These are phyloP conservation scores for Neurospora sp. DNA, from an alignment of 495 filamentous ascomycete species.

Conservation along the genomic window DNA sequence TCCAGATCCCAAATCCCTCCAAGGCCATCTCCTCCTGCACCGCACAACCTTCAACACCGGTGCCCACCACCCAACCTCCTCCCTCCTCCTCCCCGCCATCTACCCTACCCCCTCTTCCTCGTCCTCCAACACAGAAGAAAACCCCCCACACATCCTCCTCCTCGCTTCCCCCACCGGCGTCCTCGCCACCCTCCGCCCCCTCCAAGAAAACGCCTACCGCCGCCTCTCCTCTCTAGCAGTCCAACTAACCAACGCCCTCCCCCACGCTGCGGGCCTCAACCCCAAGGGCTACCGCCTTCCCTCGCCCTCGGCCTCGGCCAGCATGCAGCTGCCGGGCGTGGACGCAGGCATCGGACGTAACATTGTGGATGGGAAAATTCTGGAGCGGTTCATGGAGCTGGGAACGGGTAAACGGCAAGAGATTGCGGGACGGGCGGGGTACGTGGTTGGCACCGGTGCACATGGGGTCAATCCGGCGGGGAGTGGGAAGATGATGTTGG, in stretches of 20 bases:
- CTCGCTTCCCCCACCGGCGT: constrained; percentile 62
- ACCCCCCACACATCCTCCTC: constrained; percentile 52
- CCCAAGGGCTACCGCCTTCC: constrained; percentile 60
- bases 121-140: constrained; percentile 10
- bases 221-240: constrained; percentile 72
- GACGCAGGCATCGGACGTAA: constrained; percentile 38
- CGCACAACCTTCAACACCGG: constrained; percentile 74
- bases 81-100: constrained; percentile 62
- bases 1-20: constrained; percentile 83
- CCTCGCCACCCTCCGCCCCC: constrained; percentile 63
- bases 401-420: constrained; percentile 57
- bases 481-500: background rate
- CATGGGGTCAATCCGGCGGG: background rate
- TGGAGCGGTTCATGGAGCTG: constrained; percentile 59
- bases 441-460: constrained; percentile 26
- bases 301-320: constrained; percentile 3
- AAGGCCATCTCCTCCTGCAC: constrained; percentile 77
- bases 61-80: constrained; percentile 61
- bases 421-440: constrained; percentile 51
- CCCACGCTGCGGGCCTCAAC: constrained; percentile 71
- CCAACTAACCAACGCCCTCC: constrained; percentile 65
- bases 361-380: constrained; percentile 41
- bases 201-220: constrained; percentile 73
- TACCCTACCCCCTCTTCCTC: constrained; percentile 22
- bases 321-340: constrained; percentile 26